Evolutionary conservation across 2,329 filamentous ascomycete genomes (phyloP).

Genomic region (Metarhizium rileyi): DNA sequence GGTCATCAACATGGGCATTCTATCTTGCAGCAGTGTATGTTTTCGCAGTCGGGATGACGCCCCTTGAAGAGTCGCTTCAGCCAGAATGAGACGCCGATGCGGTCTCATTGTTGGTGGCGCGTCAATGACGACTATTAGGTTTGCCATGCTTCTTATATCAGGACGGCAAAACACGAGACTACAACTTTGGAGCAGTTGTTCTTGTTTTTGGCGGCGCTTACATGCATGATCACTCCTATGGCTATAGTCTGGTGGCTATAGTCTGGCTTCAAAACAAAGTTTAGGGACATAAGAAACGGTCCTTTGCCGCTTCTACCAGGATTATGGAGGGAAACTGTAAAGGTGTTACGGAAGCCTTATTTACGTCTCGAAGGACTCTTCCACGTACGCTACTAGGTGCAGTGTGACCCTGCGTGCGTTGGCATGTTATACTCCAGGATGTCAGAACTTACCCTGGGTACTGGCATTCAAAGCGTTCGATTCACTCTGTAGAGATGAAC

Average conservation of each 20-base stretch:
- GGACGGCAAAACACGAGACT: constrained; percentile 14
- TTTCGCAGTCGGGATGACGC: constrained; percentile 20
- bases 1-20: constrained; percentile 27
- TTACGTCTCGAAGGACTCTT: constrained; percentile 17
- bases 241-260: constrained; percentile 44
- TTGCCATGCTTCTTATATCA: constrained; percentile 40
- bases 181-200: constrained; percentile 44
- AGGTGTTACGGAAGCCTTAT: constrained; percentile 38
- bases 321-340: constrained; percentile 37
- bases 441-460: no score
- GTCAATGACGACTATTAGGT: constrained; percentile 41
- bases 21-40: constrained; percentile 28
- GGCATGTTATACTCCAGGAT: background rate
- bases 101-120: constrained; percentile 43
- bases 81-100: constrained; percentile 42
- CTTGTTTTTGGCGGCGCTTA: constrained; percentile 44
- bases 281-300: constrained; percentile 47
- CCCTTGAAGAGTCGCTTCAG: constrained; percentile 32
- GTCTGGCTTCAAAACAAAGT: constrained; percentile 49
- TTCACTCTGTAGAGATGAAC: no score
- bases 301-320: constrained; percentile 41
- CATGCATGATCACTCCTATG: constrained; percentile 43
- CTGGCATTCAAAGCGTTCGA: no score
- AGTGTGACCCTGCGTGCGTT: background rate
- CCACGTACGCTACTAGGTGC: background rate